Conservation (phyloP, 768 basidiomycete genomes). For the Tylopilus subfusipes region DNA sequence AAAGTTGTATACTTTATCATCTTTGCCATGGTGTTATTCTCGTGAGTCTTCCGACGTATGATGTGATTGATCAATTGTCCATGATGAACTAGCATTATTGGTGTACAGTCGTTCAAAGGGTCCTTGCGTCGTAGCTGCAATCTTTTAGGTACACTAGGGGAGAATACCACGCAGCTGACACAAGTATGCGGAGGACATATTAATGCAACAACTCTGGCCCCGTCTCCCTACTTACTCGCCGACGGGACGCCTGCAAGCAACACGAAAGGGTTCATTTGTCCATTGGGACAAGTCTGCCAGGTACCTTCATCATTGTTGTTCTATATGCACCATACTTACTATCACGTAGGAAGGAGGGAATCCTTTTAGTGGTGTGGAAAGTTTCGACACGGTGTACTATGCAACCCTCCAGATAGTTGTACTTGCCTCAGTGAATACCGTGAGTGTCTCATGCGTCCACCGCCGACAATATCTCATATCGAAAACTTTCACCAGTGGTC, state of each 20-base stretch:
- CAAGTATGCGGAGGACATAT: constrained; percentile 83
- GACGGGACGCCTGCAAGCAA: constrained; percentile 37
- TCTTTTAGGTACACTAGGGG: constrained; percentile 53
- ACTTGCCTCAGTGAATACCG: constrained; percentile 74
- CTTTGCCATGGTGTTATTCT: constrained; percentile 86
- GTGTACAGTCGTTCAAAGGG: constrained; percentile 91
- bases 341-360: constrained; percentile 56
- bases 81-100: constrained; percentile 58
- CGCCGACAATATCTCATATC: background rate
- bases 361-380: constrained; percentile 61
- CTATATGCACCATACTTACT: background rate
- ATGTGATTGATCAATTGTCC: background rate
- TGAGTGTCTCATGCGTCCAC: constrained; percentile 34
- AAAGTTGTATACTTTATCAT: constrained; percentile 89
- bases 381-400: constrained; percentile 86
- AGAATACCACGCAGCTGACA: constrained; percentile 42
- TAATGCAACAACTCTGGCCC: constrained; percentile 51
- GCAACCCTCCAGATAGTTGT: constrained; percentile 82
- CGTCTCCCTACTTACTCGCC: constrained; percentile 39
- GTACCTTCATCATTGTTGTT: constrained; percentile 36
- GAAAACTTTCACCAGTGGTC: constrained; percentile 52
- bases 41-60: constrained; percentile 42
- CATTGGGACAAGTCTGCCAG: constrained; percentile 77
- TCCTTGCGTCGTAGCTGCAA: constrained; percentile 68
- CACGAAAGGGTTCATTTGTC: constrained; percentile 87